Percentiles rank a stretch among this genome's conserved stretches.
These are phyloP conservation scores for Saccharomycopsis oosterbeekiorum DNA, from an alignment of 805 yeast species.

Conservation along the genomic window DNA sequence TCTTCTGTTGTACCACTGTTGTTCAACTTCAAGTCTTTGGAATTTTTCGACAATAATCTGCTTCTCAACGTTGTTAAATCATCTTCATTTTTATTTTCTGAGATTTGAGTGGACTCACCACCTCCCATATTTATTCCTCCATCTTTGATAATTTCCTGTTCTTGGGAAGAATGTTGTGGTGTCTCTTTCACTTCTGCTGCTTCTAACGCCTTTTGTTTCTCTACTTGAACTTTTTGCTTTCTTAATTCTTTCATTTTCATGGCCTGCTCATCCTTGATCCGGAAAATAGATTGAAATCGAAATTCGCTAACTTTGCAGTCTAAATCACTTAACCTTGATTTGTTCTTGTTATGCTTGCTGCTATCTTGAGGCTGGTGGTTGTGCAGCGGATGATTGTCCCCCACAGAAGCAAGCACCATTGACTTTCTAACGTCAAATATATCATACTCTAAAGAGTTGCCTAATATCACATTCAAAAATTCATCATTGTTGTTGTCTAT, in stretches of 20 bases:
- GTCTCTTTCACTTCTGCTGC: neutral
- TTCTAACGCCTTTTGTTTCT: neutral
- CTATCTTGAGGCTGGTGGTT: neutral
- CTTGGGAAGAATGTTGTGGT: neutral
- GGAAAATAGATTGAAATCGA: neutral
- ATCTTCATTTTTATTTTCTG: neutral
- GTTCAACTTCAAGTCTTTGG: neutral
- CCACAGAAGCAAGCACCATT: neutral
- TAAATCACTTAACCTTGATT: slow-evolving; percentile 1
- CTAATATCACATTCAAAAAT: slow-evolving; percentile 2
- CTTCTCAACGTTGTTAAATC: slow-evolving; percentile 8
- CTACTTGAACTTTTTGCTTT: neutral
- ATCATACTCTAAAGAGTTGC: slow-evolving; percentile 10
- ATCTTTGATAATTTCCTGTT: neutral
- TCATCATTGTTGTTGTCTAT: neutral
- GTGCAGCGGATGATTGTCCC: neutral
- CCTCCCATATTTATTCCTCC: neutral
- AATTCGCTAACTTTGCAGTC: neutral
- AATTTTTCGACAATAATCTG: slow-evolving; percentile 9
- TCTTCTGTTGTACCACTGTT: slow-evolving; percentile 5
- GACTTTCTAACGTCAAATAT: slow-evolving; percentile 4
- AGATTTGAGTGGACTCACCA: neutral
- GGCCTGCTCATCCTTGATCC: neutral
- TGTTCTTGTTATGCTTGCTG: neutral
- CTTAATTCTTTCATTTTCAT: neutral